phyloP scores from a whole-genome alignment of 805 yeast species.

The Saturnispora bothae region DNA sequence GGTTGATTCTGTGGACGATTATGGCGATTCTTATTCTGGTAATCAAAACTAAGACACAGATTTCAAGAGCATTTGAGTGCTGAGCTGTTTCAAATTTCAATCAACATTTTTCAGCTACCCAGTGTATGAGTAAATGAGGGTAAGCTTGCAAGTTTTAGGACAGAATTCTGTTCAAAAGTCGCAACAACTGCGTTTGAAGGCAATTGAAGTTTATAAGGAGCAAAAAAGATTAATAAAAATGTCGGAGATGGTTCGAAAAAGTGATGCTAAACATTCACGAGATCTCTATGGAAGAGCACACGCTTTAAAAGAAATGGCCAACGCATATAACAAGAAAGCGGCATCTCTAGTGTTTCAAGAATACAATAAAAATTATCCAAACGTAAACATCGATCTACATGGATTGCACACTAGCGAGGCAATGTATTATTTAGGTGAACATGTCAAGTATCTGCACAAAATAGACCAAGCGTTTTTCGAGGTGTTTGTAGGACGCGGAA shows the following conservation, averaged over 20 bases:
- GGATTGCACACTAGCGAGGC: slow-evolving; percentile 9
- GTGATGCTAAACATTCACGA: not conserved
- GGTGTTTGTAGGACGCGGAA: slow-evolving; percentile 10
- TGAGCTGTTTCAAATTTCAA: too few relatives aligned
- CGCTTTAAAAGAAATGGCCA: not conserved
- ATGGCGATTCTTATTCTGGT: too few relatives aligned
- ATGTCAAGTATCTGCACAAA: slow-evolving; percentile 5
- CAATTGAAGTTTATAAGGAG: not conserved
- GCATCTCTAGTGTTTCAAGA: slow-evolving; percentile 6
- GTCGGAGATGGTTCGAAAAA: slow-evolving; percentile 2
- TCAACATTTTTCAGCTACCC: too few relatives aligned
- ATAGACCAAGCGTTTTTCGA: slow-evolving; percentile 5
- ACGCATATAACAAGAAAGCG: slow-evolving; percentile 7
- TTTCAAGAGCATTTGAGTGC: too few relatives aligned
- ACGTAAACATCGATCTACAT: slow-evolving; percentile 8
- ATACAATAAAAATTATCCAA: slow-evolving; percentile 7
- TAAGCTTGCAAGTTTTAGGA: too few relatives aligned
- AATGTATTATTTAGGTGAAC: slow-evolving; percentile 8
- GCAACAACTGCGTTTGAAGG: slow-evolving; percentile 1
- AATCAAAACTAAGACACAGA: too few relatives aligned
- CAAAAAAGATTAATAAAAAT: slow-evolving; percentile 1
- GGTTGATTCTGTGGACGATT: too few relatives aligned
- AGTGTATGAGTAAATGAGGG: too few relatives aligned
- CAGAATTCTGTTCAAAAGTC: too few relatives aligned
- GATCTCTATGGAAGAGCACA: slow-evolving; percentile 5